These are phyloP conservation scores for Tetragonia tetragonoides DNA, from an alignment of 148 eudicot species.

Conservation along the genomic window DNA sequence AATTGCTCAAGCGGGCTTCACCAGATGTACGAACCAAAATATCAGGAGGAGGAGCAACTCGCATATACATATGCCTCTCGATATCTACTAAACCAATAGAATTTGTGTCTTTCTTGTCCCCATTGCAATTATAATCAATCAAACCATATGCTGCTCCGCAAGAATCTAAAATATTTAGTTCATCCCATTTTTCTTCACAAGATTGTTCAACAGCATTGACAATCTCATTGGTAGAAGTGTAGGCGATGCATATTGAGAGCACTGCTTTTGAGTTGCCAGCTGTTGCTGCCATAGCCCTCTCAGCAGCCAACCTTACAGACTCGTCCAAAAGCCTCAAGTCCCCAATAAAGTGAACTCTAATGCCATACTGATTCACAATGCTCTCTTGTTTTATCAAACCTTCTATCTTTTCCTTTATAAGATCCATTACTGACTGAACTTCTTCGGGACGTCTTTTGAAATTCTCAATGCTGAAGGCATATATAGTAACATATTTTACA, in stretches of 20 bases:
- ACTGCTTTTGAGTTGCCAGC: slow-evolving; percentile 48
- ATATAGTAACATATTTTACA: slow-evolving; percentile 53
- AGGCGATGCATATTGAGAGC: slow-evolving; percentile 60
- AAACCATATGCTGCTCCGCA: slow-evolving; percentile 32
- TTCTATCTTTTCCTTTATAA: slow-evolving; percentile 63
- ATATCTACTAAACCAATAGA: slow-evolving; percentile 36
- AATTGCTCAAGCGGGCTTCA: slow-evolving; percentile 71
- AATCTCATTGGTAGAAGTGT: slow-evolving; percentile 72
- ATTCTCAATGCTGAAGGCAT: slow-evolving; percentile 75
- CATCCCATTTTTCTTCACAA: slow-evolving; percentile 54
- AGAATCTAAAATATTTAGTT: slow-evolving; percentile 26
- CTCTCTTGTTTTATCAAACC: slow-evolving; percentile 51
- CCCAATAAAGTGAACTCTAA: slow-evolving; percentile 61
- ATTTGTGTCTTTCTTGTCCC: slow-evolving; percentile 5
- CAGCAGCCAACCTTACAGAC: slow-evolving; percentile 56
- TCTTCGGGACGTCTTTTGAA: slow-evolving; percentile 65
- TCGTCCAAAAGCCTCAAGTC: slow-evolving; percentile 48
- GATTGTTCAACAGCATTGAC: slow-evolving; percentile 53
- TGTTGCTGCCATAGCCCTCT: slow-evolving; percentile 60
- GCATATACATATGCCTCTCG: slow-evolving; percentile 54
- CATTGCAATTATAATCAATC: slow-evolving; percentile 10
- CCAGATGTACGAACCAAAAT: slow-evolving; percentile 69
- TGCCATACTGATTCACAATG: slow-evolving; percentile 57
- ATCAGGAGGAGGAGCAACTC: slow-evolving; percentile 57
- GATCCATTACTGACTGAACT: slow-evolving; percentile 58